phyloP scores from a whole-genome alignment of 1,139 yeast species.

The Saccharomyces hybrid region DNA sequence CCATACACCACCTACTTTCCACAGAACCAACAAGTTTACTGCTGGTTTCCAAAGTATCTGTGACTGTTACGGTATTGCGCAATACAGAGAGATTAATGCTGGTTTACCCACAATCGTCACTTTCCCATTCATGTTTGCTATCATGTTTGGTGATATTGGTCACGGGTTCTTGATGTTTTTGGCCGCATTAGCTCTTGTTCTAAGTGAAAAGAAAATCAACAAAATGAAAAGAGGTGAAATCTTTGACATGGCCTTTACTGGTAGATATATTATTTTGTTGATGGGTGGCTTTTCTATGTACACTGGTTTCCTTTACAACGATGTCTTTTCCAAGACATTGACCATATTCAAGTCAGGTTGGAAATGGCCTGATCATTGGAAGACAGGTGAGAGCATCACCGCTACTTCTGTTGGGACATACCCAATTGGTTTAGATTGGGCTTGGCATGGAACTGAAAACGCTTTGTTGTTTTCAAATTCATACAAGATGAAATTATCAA shows the following conservation, averaged over 20 bases:
- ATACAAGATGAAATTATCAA: conserved; percentile 91
- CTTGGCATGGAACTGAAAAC: conserved; percentile 97
- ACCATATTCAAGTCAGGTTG: conserved; percentile 81
- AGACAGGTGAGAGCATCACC: conserved; percentile 51
- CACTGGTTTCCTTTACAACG: conserved; percentile 91
- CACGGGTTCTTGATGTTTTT: conserved; percentile 79
- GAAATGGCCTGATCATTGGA: conserved; percentile 77
- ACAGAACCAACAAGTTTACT: conserved; percentile 86
- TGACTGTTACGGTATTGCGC: conserved; percentile 92
- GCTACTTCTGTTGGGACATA: conserved; percentile 66
- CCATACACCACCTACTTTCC: conserved; percentile 88
- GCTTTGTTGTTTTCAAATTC: conserved; percentile 85
- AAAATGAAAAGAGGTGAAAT: conserved; percentile 80
- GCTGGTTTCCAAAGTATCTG: conserved; percentile 85
- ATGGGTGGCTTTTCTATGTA: conserved; percentile 94
- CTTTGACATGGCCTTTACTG: conserved; percentile 91
- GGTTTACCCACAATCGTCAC: conserved; percentile 92
- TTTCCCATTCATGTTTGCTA: conserved; percentile 97
- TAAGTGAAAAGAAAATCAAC: conserved; percentile 59
- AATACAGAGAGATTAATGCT: conserved; percentile 93
- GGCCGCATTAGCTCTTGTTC: conserved; percentile 63
- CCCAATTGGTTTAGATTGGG: conserved; percentile 82
- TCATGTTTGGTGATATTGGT: conserved; percentile 98
- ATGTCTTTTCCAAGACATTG: conserved; percentile 84
- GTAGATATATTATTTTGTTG: conserved; percentile 78